Conservation (phyloP, 2,329 filamentous ascomycete genomes). For the Epichloe scottii region DNA sequence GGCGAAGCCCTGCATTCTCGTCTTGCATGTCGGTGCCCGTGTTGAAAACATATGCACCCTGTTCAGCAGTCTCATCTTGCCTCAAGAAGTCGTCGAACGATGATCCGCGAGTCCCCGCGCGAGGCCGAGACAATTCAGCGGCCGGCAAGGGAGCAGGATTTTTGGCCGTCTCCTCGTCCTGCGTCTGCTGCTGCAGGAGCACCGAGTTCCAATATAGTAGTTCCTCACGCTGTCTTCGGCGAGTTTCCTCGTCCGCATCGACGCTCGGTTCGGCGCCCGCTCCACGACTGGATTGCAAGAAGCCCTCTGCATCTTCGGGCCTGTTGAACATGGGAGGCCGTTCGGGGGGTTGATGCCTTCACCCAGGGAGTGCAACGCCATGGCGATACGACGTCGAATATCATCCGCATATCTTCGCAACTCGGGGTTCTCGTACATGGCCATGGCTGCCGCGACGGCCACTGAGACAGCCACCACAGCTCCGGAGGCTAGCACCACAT, state of each 20-base stretch:
- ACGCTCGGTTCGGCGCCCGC: conserved; percentile 32
- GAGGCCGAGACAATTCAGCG: not conserved
- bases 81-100: conserved; percentile 49
- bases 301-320: conserved; percentile 54
- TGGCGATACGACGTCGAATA: conserved; percentile 46
- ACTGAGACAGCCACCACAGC: conserved; percentile 46
- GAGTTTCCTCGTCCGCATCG: conserved; percentile 50
- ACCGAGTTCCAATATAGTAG: conserved; percentile 53
- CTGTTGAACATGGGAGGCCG: conserved; percentile 48
- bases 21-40: conserved; percentile 35
- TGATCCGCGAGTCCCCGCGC: conserved; percentile 17
- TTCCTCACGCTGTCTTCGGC: conserved; percentile 50
- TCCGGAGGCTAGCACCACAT: conserved; percentile 40
- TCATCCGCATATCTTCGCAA: conserved; percentile 48
- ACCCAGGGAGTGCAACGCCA: conserved; percentile 46
- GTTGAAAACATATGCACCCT: conserved; percentile 45
- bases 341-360: conserved; percentile 39
- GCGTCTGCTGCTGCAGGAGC: conserved; percentile 36
- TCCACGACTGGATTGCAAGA: conserved; percentile 38
- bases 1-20: conserved; percentile 34
- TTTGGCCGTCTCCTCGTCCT: conserved; percentile 18
- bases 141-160: not conserved
- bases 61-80: conserved; percentile 36
- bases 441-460: conserved; percentile 44
- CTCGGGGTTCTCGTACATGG: conserved; percentile 53